Percentiles rank a stretch among this genome's conserved stretches.
phyloP scores from a whole-genome alignment of 2,329 filamentous ascomycete species.

The Colletotrichum sp. region DNA sequence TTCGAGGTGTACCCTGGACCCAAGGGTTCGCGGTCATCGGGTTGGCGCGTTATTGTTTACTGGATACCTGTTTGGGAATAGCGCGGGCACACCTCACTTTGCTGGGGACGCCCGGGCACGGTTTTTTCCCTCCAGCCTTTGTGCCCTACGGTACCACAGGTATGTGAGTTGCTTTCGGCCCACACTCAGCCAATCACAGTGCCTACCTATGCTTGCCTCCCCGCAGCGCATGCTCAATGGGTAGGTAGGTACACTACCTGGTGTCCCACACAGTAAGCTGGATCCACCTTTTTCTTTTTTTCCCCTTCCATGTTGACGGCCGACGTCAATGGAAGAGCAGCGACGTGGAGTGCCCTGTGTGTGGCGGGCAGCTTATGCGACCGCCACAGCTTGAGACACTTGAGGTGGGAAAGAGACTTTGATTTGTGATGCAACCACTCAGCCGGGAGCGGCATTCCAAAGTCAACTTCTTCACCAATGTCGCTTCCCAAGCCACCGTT shows the following conservation, averaged over 20 bases:
- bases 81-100: constrained; percentile 15
- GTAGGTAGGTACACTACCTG: too few species aligned
- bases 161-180: background rate
- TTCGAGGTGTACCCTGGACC: constrained; percentile 9
- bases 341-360: background rate
- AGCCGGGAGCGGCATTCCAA: background rate
- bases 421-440: constrained; percentile 18
- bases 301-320: background rate
- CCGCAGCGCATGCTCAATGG: background rate
- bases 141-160: background rate
- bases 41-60: constrained; percentile 42
- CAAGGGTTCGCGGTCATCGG: constrained; percentile 13
- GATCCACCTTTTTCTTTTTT: background rate
- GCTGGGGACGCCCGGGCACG: background rate
- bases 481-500: background rate
- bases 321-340: background rate
- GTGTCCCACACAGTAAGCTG: background rate
- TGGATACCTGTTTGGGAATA: constrained; percentile 40
- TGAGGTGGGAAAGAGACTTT: constrained; percentile 2
- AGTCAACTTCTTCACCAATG: background rate
- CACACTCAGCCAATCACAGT: background rate
- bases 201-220: background rate
- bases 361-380: background rate
- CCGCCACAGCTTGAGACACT: constrained; percentile 16
- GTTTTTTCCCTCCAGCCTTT: background rate